Conservation (phyloP, 495 filamentous ascomycete species). For the Pyronema domesticum region DNA sequence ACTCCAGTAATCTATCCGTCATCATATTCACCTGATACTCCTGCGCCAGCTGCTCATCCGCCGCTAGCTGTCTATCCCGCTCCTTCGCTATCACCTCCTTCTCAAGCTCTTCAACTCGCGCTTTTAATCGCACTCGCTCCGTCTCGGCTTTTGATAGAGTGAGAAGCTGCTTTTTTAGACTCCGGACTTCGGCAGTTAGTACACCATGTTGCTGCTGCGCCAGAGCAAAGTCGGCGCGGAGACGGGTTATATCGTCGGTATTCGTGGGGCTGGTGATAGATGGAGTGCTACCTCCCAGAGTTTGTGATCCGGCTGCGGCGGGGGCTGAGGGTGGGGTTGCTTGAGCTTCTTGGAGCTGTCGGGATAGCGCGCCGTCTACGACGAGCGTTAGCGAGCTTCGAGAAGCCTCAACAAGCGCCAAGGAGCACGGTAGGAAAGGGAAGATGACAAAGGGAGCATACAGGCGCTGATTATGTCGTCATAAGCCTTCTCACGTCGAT, state of each 20-base stretch:
- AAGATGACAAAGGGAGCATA: neutral
- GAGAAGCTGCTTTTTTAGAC: neutral
- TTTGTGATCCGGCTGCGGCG: neutral
- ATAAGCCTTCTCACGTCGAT: conserved; percentile 1
- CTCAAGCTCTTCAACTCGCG: neutral
- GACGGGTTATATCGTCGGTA: neutral
- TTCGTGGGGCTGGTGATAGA: neutral
- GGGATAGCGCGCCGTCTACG: neutral
- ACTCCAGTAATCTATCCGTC: neutral
- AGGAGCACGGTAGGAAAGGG: too few relatives aligned
- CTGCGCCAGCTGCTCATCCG: neutral
- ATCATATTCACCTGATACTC: conserved; percentile 4
- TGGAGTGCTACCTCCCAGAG: neutral
- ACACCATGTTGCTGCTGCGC: neutral
- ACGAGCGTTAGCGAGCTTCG: too few relatives aligned
- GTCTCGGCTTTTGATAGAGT: neutral
- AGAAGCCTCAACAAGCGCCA: too few relatives aligned
- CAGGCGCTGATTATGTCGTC: conserved; percentile 6
- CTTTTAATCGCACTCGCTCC: neutral
- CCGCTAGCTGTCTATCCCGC: neutral
- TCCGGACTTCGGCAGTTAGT: neutral
- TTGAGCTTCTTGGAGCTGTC: neutral
- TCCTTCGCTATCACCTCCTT: neutral
- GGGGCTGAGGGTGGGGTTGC: neutral
- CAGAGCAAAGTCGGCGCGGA: neutral